These are phyloP conservation scores for Cryptosporidium viatorum DNA, from an alignment of 169 alveolate species.

Conservation along the genomic window DNA sequence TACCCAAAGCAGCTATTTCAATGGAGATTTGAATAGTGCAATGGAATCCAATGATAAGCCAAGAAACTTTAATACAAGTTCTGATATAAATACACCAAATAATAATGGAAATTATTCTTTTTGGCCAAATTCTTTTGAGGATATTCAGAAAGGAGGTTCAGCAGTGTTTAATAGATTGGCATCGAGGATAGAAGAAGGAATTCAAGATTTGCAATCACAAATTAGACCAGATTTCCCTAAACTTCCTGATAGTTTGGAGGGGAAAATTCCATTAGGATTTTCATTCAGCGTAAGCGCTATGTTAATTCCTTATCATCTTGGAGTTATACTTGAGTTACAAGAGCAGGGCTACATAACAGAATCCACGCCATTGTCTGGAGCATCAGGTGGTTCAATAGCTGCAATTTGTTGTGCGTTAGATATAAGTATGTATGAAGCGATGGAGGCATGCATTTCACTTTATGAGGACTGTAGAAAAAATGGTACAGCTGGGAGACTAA, in stretches of 20 bases:
- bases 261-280: slow-evolving; percentile 56
- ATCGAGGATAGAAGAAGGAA: slow-evolving; percentile 72
- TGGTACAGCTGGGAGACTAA: slow-evolving; percentile 71
- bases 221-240: slow-evolving; percentile 68
- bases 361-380: slow-evolving; percentile 72
- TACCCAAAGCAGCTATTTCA: neutral
- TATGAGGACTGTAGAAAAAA: slow-evolving; percentile 69
- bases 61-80: neutral
- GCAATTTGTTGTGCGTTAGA: slow-evolving; percentile 68
- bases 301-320: slow-evolving; percentile 73
- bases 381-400: slow-evolving; percentile 73
- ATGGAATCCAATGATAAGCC: neutral
- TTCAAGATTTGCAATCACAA: slow-evolving; percentile 71
- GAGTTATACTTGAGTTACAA: slow-evolving; percentile 70
- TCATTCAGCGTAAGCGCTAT: slow-evolving; percentile 73
- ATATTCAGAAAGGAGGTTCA: slow-evolving; percentile 64
- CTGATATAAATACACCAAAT: neutral
- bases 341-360: slow-evolving; percentile 68
- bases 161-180: slow-evolving; percentile 57
- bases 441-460: slow-evolving; percentile 69
- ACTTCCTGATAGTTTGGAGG: slow-evolving; percentile 13
- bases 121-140: slow-evolving; percentile 72
- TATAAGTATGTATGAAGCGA: slow-evolving; percentile 71
- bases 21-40: neutral
- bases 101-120: slow-evolving; percentile 13